Percentiles rank a stretch among this genome's conserved stretches.
Evolutionary conservation across 768 basidiomycete genomes (phyloP).

Genomic region (Phlegmacium glaucopus): DNA sequence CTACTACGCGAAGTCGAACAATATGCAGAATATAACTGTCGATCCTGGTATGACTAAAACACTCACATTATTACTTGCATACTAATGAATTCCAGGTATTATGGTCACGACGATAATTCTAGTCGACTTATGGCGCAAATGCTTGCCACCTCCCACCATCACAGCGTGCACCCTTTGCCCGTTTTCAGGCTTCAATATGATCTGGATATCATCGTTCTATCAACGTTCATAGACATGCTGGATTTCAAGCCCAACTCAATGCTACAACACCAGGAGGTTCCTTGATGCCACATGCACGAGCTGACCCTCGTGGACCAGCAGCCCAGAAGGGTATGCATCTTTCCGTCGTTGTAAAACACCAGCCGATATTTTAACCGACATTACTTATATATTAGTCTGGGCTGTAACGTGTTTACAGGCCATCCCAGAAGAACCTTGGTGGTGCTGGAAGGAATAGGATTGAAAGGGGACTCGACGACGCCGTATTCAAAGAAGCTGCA

Average conservation of each 20-base stretch:
- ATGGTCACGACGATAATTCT: slow-evolving; percentile 73
- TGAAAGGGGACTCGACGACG: slow-evolving; percentile 92
- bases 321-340: slow-evolving; percentile 58
- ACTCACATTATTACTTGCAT: slow-evolving; percentile 1
- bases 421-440: slow-evolving; percentile 73
- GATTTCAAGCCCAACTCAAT: slow-evolving; percentile 81
- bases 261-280: slow-evolving; percentile 81
- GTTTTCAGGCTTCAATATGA: slow-evolving; percentile 85
- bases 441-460: slow-evolving; percentile 73
- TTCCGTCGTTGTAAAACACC: not conserved
- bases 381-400: slow-evolving; percentile 48
- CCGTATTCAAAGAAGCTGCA: slow-evolving; percentile 92
- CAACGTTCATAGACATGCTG: slow-evolving; percentile 71
- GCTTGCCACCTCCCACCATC: slow-evolving; percentile 76
- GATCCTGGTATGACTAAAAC: slow-evolving; percentile 58
- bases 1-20: slow-evolving; percentile 73
- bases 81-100: slow-evolving; percentile 56
- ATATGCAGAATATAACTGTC: slow-evolving; percentile 75
- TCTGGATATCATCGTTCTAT: slow-evolving; percentile 82
- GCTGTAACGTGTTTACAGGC: slow-evolving; percentile 78
- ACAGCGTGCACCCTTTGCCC: slow-evolving; percentile 83
- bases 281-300: slow-evolving; percentile 68
- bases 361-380: slow-evolving; percentile 1
- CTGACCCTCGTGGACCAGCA: slow-evolving; percentile 55
- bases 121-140: slow-evolving; percentile 81